Conservation (phyloP, 352 stramenopile species). For the Pythium dissimile region DNA sequence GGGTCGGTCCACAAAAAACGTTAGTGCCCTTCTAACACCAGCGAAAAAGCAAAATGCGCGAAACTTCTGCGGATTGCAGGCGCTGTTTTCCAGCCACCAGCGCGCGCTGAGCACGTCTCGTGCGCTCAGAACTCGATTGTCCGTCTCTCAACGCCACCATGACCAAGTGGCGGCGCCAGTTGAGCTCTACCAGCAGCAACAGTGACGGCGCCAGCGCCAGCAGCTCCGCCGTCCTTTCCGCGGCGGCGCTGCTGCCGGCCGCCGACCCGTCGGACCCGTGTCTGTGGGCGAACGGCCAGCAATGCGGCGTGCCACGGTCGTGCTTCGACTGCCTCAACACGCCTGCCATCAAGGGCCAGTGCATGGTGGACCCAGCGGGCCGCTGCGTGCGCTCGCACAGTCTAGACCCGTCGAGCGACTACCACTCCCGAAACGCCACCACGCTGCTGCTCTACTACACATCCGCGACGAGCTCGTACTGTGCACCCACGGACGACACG, state of each 20-base stretch:
- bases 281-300: not conserved
- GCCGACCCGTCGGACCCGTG: constrained; percentile 8
- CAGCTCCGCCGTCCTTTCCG: not conserved
- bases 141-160: no score
- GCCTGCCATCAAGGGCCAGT: constrained; percentile 25
- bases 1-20: no score
- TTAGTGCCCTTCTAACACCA: no score
- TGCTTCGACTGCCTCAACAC: constrained; percentile 54
- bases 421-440: constrained; percentile 31
- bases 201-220: not conserved
- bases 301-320: constrained; percentile 30
- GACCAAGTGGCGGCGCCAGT: not conserved
- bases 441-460: constrained; percentile 39
- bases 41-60: no score
- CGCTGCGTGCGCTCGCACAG: constrained; percentile 21
- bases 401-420: constrained; percentile 32
- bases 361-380: constrained; percentile 12
- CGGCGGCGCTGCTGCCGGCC: constrained; percentile 2
- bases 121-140: no score
- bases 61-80: no score
- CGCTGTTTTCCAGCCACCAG: no score
- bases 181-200: not conserved
- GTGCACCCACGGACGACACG: constrained; percentile 29
- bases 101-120: no score
- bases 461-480: constrained; percentile 49